Conservation (phyloP, 2,329 filamentous ascomycete genomes). For the Fusarium virguliforme region DNA sequence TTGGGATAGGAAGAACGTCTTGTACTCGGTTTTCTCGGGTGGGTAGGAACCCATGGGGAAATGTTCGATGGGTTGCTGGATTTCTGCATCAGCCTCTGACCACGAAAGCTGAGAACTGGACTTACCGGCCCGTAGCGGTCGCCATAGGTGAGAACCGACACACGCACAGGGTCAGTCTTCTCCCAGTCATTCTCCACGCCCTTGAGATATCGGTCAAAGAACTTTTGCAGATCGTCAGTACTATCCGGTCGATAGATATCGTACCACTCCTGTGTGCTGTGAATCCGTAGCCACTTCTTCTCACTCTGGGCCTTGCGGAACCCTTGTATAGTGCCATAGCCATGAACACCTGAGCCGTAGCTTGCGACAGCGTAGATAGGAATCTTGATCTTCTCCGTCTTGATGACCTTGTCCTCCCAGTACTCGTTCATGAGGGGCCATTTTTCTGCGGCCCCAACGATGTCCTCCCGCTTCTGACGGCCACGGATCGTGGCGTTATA, state of each 20-base stretch:
- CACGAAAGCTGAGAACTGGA: no score
- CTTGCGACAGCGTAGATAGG: background rate
- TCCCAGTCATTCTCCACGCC: background rate
- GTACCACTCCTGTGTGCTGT: background rate
- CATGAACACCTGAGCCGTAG: background rate
- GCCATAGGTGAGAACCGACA: background rate
- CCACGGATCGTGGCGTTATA: background rate
- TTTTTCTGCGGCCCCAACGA: background rate
- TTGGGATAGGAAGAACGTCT: no score
- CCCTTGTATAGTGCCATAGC: background rate
- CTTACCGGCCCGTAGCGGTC: no score
- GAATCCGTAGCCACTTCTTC: background rate
- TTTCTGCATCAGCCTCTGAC: no score
- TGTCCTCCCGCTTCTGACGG: background rate
- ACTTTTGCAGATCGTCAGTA: background rate
- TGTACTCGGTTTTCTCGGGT: no score
- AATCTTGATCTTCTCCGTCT: background rate
- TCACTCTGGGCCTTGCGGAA: background rate
- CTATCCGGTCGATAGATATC: background rate
- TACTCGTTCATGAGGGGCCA: background rate
- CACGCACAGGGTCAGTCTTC: background rate
- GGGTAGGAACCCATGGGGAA: no score
- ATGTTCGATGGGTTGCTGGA: no score
- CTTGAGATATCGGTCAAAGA: background rate
- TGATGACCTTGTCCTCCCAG: background rate